These are phyloP conservation scores for Xylariales sp. DNA, from an alignment of 2,329 filamentous ascomycete species.

Conservation along the genomic window DNA sequence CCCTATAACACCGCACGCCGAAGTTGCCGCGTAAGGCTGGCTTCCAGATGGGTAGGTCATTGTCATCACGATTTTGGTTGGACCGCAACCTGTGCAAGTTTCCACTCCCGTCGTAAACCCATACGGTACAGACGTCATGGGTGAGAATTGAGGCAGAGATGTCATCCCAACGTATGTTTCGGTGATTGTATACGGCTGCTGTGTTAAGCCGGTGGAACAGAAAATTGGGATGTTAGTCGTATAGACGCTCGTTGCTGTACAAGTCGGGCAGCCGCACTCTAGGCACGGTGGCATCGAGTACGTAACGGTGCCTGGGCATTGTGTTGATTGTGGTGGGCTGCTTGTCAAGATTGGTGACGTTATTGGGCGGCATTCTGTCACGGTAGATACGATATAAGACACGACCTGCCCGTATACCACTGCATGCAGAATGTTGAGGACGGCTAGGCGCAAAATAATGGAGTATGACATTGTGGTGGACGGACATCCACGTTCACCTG, in stretches of 20 bases:
- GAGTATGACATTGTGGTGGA: too few relatives aligned
- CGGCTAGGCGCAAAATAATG: background rate
- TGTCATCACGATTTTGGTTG: background rate
- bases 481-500: too few relatives aligned
- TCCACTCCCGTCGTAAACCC: slow-evolving; percentile 14
- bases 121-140: slow-evolving; percentile 13
- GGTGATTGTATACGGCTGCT: slow-evolving; percentile 13
- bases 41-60: slow-evolving; percentile 2
- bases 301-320: slow-evolving; percentile 4
- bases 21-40: background rate
- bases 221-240: slow-evolving; percentile 11
- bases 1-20: too few relatives aligned
- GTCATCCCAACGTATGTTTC: slow-evolving; percentile 18
- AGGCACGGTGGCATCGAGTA: slow-evolving; percentile 15
- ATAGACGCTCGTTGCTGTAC: slow-evolving; percentile 15
- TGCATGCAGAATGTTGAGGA: background rate
- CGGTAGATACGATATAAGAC: background rate
- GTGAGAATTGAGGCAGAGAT: slow-evolving; percentile 12
- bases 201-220: slow-evolving; percentile 7
- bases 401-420: background rate
- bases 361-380: slow-evolving; percentile 2
- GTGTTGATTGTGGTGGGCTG: background rate
- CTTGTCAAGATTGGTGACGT: background rate
- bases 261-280: slow-evolving; percentile 12
- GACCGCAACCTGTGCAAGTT: slow-evolving; percentile 6